Evolutionary conservation across 768 basidiomycete species (phyloP).

Genomic region (Lyophyllum atratum): DNA sequence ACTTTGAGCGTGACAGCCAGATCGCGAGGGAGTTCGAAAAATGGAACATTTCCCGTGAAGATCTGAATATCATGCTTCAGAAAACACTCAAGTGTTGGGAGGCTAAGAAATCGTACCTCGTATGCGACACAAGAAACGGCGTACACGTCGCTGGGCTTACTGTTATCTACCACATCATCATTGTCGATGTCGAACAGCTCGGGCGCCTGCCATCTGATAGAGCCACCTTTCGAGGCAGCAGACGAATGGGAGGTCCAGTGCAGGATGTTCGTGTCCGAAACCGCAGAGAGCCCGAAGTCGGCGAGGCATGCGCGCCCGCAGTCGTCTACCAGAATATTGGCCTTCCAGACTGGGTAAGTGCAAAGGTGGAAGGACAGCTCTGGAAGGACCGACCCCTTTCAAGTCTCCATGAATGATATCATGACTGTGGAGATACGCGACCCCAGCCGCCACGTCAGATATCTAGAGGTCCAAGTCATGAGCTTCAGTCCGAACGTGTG

Average conservation of each 20-base stretch:
- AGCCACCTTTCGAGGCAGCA: constrained; percentile 14
- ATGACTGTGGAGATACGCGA: constrained; percentile 34
- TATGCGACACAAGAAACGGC: constrained; percentile 3
- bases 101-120: not conserved
- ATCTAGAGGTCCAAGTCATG: constrained; percentile 20
- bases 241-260: constrained; percentile 15
- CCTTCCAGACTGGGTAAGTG: constrained; percentile 3
- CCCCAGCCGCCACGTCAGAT: constrained; percentile 31
- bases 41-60: constrained; percentile 22
- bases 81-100: not conserved
- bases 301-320: constrained; percentile 20
- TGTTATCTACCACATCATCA: constrained; percentile 8
- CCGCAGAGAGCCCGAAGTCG: constrained; percentile 6
- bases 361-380: not conserved
- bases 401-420: constrained; percentile 47
- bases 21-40: constrained; percentile 19
- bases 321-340: constrained; percentile 24
- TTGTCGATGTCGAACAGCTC: constrained; percentile 19
- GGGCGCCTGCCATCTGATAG: constrained; percentile 23
- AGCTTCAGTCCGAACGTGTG: not conserved
- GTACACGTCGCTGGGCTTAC: constrained; percentile 3
- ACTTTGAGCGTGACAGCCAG: constrained; percentile 19
- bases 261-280: constrained; percentile 15
- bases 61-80: constrained; percentile 4
- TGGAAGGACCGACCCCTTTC: constrained; percentile 34